Evolutionary conservation across 2,329 filamentous ascomycete species (phyloP).

Genomic region (Fusarium hostae): DNA sequence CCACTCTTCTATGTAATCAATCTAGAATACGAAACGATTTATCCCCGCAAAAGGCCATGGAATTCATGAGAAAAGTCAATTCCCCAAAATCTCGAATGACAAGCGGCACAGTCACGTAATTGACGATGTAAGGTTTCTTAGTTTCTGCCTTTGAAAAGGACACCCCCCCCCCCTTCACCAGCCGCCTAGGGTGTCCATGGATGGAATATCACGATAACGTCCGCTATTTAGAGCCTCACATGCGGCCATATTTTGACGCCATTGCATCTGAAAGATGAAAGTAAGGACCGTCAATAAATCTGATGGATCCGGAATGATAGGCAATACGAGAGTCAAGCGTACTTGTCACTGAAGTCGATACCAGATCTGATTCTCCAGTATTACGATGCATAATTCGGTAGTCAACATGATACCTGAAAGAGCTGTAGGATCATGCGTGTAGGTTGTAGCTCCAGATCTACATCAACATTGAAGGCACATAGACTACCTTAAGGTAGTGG

Average conservation of each 20-base stretch:
- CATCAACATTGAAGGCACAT: background rate
- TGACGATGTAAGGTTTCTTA: background rate
- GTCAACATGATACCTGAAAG: background rate
- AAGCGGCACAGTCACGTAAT: background rate
- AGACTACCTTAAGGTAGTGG: background rate
- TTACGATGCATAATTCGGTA: background rate
- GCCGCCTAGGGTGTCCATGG: background rate
- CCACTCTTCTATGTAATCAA: background rate
- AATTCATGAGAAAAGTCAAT: constrained; percentile 22
- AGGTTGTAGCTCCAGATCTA: constrained; percentile 1
- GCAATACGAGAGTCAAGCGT: background rate
- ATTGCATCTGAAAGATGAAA: background rate
- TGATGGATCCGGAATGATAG: background rate
- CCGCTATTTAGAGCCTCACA: constrained; percentile 3
- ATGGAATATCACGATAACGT: constrained; percentile 18
- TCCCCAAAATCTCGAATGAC: background rate
- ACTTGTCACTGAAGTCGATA: background rate
- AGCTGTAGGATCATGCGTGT: constrained; percentile 3
- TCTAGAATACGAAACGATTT: background rate
- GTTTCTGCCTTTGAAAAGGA: background rate
- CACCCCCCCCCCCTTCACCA: constrained; percentile 3
- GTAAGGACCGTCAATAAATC: background rate
- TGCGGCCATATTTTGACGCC: constrained; percentile 1
- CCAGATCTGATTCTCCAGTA: background rate
- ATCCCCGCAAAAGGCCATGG: background rate